A percentile compares a stretch with the other conserved stretches of the same genome.
These are phyloP conservation scores for grape (Vitis vinifera) DNA, from an alignment of 164 flowering plant genomes.

Conservation along the genomic window DNA sequence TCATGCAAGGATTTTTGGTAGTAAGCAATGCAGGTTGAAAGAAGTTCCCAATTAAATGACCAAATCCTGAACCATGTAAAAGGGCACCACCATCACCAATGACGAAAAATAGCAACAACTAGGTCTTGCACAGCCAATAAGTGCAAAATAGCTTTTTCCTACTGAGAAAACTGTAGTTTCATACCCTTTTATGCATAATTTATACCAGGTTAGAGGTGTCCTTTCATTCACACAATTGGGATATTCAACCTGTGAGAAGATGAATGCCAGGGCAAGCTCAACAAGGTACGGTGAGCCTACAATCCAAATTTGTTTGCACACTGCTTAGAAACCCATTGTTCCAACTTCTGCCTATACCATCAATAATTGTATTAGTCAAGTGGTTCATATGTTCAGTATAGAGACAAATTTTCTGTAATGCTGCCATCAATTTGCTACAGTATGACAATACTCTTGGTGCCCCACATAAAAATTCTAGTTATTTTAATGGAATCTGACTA, in stretches of 20 bases:
- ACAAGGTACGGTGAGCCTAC: slow-evolving; percentile 1
- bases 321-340: slow-evolving; percentile 7
- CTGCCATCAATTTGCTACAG: slow-evolving; percentile 5
- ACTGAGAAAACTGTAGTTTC: slow-evolving; percentile 3
- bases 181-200: not conserved
- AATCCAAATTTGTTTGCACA: not conserved
- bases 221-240: not conserved
- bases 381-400: not conserved
- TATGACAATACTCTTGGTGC: slow-evolving; percentile 4
- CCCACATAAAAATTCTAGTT: slow-evolving; percentile 13
- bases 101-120: not conserved
- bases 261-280: not conserved
- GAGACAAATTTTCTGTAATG: slow-evolving; percentile 19
- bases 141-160: slow-evolving; percentile 2
- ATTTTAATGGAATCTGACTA: not conserved
- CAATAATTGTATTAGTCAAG: not conserved
- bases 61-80: not conserved
- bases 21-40: slow-evolving; percentile 14
- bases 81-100: not conserved
- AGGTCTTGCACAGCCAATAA: not conserved
- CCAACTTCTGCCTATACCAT: not conserved
- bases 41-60: not conserved
- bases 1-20: slow-evolving; percentile 54
- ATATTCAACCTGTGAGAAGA: not conserved
- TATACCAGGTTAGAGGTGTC: slow-evolving; percentile 3